Base-by-base conservation (phyloP, 208 protist genomes). In the Porcisia deanei region DNA sequence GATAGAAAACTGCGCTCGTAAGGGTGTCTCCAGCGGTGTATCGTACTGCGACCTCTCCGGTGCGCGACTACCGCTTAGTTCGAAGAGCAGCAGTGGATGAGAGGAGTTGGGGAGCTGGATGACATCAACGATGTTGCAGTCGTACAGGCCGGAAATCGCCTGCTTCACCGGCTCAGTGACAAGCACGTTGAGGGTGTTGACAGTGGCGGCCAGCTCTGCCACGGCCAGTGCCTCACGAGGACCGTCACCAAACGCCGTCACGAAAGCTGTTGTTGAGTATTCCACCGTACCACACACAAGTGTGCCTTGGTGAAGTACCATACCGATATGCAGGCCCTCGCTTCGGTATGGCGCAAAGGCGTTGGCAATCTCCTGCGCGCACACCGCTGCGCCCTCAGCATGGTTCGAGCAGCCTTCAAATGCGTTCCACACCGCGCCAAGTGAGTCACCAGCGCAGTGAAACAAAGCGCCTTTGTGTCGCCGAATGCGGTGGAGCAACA, bases 41-140 rank as follows among this genome's bases (percentile, higher is more conserved):
- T 39, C 69, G 81, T 22, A 75, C 66, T 45, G 78, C 53, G 30
- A 67, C 65, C 12, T 55, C 41, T 53, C 43, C 25, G 37, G 54
- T 16, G 37, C 16, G 39, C 71, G 80, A 37, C 54, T 80, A 16
- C 73, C 71, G 61, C 83, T 75, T n/a, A 96, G 84, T 67, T 96
- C 90, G 68, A 94, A 96, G 43, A 96, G 83, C 43, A 91, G 82
- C 66, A 96, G 81, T 53, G 83, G 82, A 57, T 86, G 85, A 39
- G 83, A 79, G 25, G 83, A 72, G 61, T 80, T 81, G 12, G 82
- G 78, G 22, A 85, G 77, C 58, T 85, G 80, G 43, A 97, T 86
- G 22, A 95, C 89, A 73, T 97, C 93, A 0, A 97, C 88, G 71
- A 97, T 91, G 53, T 89, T 87, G 71, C 88, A 94, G 54, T 97